Conservation (phyloP, 2,329 filamentous ascomycete genomes). For the Fusarium xyrophilum region DNA sequence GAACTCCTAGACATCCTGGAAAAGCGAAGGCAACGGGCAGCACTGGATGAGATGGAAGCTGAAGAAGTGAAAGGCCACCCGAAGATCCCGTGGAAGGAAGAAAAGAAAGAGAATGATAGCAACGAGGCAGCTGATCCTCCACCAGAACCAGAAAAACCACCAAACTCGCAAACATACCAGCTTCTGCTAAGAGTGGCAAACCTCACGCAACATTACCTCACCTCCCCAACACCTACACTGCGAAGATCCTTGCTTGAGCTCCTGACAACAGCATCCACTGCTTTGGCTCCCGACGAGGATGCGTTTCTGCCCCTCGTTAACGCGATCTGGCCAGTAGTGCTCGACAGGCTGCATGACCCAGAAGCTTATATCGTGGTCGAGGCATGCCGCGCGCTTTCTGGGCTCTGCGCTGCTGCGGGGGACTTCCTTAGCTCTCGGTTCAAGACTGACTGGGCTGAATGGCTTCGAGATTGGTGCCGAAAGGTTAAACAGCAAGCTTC, state of each 20-base stretch:
- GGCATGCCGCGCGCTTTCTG: conserved; percentile 71
- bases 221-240: conserved; percentile 80
- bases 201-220: conserved; percentile 89
- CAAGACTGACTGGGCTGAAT: conserved; percentile 71
- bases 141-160: conserved; percentile 59
- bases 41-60: conserved; percentile 45
- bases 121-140: conserved; percentile 48
- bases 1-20: conserved; percentile 66
- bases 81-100: conserved; percentile 48
- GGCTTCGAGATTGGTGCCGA: conserved; percentile 59
- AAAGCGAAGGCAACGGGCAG: conserved; percentile 52
- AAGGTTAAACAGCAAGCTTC: conserved; percentile 52
- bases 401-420: conserved; percentile 75
- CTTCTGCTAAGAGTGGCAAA: conserved; percentile 81
- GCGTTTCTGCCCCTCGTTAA: conserved; percentile 89
- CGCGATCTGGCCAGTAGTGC: conserved; percentile 84
- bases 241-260: conserved; percentile 80
- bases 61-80: conserved; percentile 44
- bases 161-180: conserved; percentile 80
- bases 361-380: conserved; percentile 74
- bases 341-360: conserved; percentile 69
- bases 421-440: conserved; percentile 82
- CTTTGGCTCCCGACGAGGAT: conserved; percentile 78
- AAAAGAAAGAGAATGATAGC: conserved; percentile 45
- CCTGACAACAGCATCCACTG: conserved; percentile 73